Evolutionary conservation across 176 grass and related monocot genomes (phyloP).

Genomic region (Tillandsia leiboldiana): DNA sequence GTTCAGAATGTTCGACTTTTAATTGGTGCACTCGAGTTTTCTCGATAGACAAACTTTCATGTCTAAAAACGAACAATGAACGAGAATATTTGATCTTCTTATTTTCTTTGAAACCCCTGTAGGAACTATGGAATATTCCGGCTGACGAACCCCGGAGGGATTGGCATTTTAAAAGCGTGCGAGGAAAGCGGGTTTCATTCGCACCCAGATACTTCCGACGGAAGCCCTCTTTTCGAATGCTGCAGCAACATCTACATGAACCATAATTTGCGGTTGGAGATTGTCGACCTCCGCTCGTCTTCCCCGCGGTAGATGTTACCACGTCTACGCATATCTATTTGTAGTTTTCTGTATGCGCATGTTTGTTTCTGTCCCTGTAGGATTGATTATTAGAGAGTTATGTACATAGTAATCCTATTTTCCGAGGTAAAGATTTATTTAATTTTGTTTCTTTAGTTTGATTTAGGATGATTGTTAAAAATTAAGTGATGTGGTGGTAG

Average conservation of each 20-base stretch:
- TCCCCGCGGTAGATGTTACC: slow-evolving; percentile 12
- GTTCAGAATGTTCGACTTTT: background rate
- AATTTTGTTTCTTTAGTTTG: background rate
- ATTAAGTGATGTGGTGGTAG: background rate
- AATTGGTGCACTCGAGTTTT: background rate
- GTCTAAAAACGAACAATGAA: slow-evolving; percentile 6
- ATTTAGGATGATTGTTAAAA: background rate
- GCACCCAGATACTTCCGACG: slow-evolving; percentile 42
- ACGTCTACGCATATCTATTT: background rate
- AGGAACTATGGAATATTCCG: slow-evolving; percentile 95
- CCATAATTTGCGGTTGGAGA: slow-evolving; percentile 81
- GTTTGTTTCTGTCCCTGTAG: no score
- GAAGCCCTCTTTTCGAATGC: slow-evolving; percentile 50
- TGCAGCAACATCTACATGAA: slow-evolving; percentile 72
- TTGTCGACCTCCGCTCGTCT: slow-evolving; percentile 69
- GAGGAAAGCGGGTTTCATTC: slow-evolving; percentile 66
- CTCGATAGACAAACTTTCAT: background rate
- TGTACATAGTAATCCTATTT: no score
- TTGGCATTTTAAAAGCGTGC: slow-evolving; percentile 54
- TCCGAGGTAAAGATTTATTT: background rate
- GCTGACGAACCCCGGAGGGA: slow-evolving; percentile 71
- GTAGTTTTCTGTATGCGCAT: background rate
- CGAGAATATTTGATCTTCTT: slow-evolving; percentile 11
- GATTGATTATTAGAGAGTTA: no score
- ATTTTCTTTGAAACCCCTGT: slow-evolving; percentile 18